A percentile compares a stretch with the other conserved stretches of the same genome.
Conservation (phyloP, 164 flowering plant genomes). For the Vitis riparia region DNA sequence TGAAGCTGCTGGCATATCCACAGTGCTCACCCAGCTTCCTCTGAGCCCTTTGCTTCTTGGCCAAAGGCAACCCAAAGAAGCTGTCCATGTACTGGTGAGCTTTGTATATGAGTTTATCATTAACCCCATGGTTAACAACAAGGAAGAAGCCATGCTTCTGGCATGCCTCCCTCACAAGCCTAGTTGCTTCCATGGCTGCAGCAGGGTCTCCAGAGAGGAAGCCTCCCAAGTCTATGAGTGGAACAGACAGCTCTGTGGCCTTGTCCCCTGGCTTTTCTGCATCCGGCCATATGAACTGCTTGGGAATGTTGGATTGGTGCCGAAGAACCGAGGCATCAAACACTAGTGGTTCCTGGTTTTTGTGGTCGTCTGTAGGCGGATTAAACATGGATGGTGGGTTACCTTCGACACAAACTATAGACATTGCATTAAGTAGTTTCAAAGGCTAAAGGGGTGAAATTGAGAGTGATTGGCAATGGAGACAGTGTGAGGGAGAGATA, state of each 20-base stretch:
- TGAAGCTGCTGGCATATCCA: conserved; percentile 90
- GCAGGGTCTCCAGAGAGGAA: conserved; percentile 53
- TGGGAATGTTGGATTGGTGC: conserved; percentile 47
- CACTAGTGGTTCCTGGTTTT: conserved; percentile 26
- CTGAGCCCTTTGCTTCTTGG: conserved; percentile 61
- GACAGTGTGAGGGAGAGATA: not conserved
- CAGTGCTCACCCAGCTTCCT: conserved; percentile 71
- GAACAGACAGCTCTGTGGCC: conserved; percentile 51
- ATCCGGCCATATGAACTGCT: conserved; percentile 81
- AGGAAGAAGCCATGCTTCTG: conserved; percentile 74
- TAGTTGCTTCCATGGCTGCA: conserved; percentile 35
- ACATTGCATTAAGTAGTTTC: conserved; percentile 25
- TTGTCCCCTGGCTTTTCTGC: conserved; percentile 47
- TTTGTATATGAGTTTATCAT: conserved; percentile 34
- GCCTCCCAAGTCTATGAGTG: conserved; percentile 55
- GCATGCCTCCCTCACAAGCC: conserved; percentile 57
- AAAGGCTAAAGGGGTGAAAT: not conserved
- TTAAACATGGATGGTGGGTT: conserved; percentile 4
- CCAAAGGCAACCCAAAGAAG: conserved; percentile 61
- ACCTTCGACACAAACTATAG: conserved; percentile 26
- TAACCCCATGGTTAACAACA: conserved; percentile 69
- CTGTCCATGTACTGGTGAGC: conserved; percentile 56
- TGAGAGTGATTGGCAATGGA: not conserved
- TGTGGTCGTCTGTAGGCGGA: not conserved
- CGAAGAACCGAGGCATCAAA: conserved; percentile 57